Conservation (phyloP, 2,329 filamentous ascomycete species). For the Diplocarpon rosae region DNA sequence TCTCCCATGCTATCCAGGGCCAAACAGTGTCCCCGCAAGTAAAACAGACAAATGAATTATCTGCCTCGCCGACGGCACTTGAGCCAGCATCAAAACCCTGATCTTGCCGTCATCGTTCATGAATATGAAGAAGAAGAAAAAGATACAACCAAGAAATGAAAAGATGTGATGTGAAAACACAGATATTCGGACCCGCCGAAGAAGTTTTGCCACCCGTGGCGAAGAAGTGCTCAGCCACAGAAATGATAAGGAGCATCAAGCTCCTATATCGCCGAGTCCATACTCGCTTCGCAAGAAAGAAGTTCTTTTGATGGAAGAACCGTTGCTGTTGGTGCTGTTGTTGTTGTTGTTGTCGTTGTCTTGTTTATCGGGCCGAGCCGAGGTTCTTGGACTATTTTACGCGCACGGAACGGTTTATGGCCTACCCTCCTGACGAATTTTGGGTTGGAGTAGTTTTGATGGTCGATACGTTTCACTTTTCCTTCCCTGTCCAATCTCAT, state of each 20-base stretch:
- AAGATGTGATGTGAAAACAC: neutral
- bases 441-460: neutral
- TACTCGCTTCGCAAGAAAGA: neutral
- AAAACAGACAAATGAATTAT: neutral
- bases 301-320: neutral
- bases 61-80: neutral
- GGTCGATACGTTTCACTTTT: neutral
- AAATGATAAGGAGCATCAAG: neutral
- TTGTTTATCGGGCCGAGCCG: neutral
- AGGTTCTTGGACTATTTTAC: neutral
- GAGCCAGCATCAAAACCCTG: neutral
- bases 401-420: neutral
- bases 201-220: neutral
- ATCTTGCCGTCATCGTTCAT: neutral
- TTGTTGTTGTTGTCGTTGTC: neutral
- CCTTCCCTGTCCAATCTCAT: constrained; percentile 1
- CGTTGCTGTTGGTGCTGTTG: too few species aligned
- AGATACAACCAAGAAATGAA: neutral
- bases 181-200: neutral
- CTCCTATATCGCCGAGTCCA: too few species aligned
- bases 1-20: neutral
- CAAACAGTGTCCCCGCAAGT: neutral
- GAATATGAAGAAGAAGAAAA: neutral
- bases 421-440: neutral
- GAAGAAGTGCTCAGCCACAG: constrained; percentile 1